Evolutionary conservation across 164 flowering plant species (phyloP).

Genomic region (Nelumbo lutea): DNA sequence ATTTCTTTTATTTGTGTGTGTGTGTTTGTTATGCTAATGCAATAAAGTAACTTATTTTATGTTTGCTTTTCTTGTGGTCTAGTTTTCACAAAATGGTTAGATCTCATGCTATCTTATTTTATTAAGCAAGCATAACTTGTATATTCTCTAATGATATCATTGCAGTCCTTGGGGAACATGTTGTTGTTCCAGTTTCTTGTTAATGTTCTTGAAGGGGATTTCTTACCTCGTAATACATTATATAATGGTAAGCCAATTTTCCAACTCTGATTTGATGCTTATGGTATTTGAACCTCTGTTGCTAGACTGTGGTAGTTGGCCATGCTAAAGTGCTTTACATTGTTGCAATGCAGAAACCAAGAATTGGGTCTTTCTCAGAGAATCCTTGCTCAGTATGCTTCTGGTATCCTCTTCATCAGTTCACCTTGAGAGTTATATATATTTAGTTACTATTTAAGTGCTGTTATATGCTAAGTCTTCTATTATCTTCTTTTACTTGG

Average conservation of each 20-base stretch:
- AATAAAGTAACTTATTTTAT: too few relatives aligned
- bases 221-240: constrained; percentile 44
- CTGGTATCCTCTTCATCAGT: constrained; percentile 45
- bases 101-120: neutral
- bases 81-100: neutral
- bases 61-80: neutral
- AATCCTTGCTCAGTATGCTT: constrained; percentile 60
- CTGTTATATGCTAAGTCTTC: neutral
- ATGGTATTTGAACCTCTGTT: neutral
- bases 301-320: neutral
- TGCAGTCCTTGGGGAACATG: constrained; percentile 64
- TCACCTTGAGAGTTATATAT: constrained; percentile 3
- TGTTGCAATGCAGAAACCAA: constrained; percentile 48
- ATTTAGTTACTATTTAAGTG: neutral
- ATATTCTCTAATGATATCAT: constrained; percentile 5
- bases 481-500: neutral
- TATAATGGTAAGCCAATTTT: constrained; percentile 39
- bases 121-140: neutral
- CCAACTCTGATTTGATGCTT: neutral
- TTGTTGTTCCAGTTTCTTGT: constrained; percentile 71
- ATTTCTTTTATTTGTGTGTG: neutral
- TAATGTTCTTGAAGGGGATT: constrained; percentile 62
- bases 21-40: neutral
- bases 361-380: constrained; percentile 59
- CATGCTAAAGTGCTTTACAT: neutral